Evolutionary conservation across 768 basidiomycete genomes (phyloP).

Genomic region (Boletus rubropictus): DNA sequence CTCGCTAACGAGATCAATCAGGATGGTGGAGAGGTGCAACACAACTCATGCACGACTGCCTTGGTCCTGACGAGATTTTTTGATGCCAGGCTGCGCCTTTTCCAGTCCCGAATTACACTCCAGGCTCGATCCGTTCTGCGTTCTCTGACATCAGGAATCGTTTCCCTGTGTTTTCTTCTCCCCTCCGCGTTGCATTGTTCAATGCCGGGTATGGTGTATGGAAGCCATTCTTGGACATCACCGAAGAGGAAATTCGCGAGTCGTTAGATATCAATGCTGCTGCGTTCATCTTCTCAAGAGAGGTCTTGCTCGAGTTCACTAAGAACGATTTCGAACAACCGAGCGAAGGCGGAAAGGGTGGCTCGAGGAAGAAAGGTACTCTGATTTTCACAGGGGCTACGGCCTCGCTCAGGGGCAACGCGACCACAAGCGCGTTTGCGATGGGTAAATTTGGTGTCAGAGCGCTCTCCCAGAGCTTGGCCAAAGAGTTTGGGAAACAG

Average conservation of each 20-base stretch:
- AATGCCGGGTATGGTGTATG: constrained; percentile 55
- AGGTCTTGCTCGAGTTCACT: constrained; percentile 55
- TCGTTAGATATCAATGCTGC: constrained; percentile 49
- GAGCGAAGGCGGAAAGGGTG: constrained; percentile 33
- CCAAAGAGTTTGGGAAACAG: constrained; percentile 69
- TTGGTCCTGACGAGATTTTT: neutral
- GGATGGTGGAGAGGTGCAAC: constrained; percentile 50
- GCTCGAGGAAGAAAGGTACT: constrained; percentile 54
- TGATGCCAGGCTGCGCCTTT: constrained; percentile 49
- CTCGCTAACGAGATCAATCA: constrained; percentile 51
- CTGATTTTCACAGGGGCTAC: constrained; percentile 74
- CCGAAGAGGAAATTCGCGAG: constrained; percentile 49
- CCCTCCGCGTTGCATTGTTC: constrained; percentile 57
- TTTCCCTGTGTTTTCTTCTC: constrained; percentile 44
- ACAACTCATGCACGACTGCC: constrained; percentile 2
- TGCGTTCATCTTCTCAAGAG: constrained; percentile 59
- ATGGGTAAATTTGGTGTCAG: constrained; percentile 59
- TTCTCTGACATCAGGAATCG: constrained; percentile 42
- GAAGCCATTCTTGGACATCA: constrained; percentile 64
- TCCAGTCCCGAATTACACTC: constrained; percentile 45
- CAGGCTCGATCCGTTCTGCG: constrained; percentile 44
- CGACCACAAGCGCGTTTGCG: constrained; percentile 54
- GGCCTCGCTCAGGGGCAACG: constrained; percentile 58
- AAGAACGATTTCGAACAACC: constrained; percentile 42
- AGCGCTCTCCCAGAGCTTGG: constrained; percentile 63